Evolutionary conservation across 148 eudicot genomes (phyloP), one percentile per base, ranked within the genome.

Genomic region (Chenopodium suecicum): DNA sequence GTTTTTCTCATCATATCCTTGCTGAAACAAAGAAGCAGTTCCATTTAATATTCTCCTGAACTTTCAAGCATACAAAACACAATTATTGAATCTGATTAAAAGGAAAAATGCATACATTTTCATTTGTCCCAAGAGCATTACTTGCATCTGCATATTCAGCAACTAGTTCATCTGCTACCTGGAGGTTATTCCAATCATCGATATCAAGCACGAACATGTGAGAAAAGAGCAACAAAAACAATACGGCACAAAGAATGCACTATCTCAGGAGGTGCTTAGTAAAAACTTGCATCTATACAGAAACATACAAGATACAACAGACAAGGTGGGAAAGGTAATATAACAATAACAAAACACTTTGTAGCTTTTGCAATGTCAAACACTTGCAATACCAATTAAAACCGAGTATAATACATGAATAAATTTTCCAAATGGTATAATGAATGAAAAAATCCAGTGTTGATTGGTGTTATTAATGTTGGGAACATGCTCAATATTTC

Each of bases 121-220:
- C 92, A 46, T 90, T 89, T 69, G 93, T 44, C 68, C 90, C 78
- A 83, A 85, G 78, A 77, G 86, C 81, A 73, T 85, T 86, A 81
- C 65, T 83, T 56, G 93, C 92, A 74, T 89, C 98, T 50, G 97
- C 86, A 85, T 93, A 96, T 85, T 96, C 99, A 86, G 99, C 90
- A 75, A 94, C 97, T 74, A 96, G 89, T 89, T 94, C 99, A 83
- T 96, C 99, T 74, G 99, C 99, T 81, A 96, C 99, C 99, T 93
- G 89, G 64, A 83, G 75, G 25, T 71, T 48, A 19, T 74, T 71
- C 22, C 50, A 73, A 63, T 44, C 22, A 32, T 79, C 75, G 78
- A 79, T 76, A 52, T 64, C 44, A 77, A 62, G 72, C 74, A 83
- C 29, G 48, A 50, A 13, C 31, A 65, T 41, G 37, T 32, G 67